Percentiles rank a stretch among this genome's conserved stretches.
These are phyloP conservation scores for Rhizoctonia solani DNA, from an alignment of 1,284 basidiomycete genomes.

Conservation along the genomic window DNA sequence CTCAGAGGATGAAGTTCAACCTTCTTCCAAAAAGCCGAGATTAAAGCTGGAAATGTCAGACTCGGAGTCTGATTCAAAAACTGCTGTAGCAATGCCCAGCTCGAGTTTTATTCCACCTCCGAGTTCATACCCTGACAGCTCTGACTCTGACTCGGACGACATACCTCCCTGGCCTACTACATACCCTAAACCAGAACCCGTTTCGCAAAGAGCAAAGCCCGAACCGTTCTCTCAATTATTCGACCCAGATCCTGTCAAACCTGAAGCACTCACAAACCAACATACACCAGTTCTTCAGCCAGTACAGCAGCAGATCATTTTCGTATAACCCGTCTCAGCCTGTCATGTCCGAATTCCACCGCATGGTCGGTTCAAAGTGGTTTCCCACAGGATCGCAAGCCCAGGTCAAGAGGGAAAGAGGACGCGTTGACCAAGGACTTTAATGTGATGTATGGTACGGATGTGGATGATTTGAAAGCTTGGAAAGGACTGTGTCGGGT, in stretches of 20 bases:
- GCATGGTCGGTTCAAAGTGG: not conserved
- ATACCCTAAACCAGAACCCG: too few relatives aligned
- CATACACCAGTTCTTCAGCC: constrained; percentile 12
- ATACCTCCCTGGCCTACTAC: too few relatives aligned
- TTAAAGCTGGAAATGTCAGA: too few relatives aligned
- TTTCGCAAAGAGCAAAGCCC: too few relatives aligned
- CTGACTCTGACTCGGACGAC: too few relatives aligned
- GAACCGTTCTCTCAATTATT: too few relatives aligned
- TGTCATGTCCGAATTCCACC: not conserved
- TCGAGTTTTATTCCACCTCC: not conserved
- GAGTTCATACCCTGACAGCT: not conserved
- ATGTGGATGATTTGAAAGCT: not conserved
- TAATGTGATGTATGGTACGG: not conserved
- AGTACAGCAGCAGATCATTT: not conserved
- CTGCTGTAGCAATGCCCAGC: not conserved
- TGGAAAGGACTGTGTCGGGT: constrained; percentile 13
- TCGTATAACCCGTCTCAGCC: constrained; percentile 9
- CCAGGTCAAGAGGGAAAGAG: not conserved
- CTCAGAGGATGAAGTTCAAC: not conserved
- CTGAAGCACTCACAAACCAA: constrained; percentile 9
- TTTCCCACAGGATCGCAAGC: not conserved
- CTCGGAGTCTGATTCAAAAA: not conserved
- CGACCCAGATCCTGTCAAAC: too few relatives aligned
- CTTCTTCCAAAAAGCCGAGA: too few relatives aligned
- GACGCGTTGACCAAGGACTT: constrained; percentile 29